Base-by-base conservation (phyloP, 495 filamentous ascomycete species). In the Staphylotrichum longicolle region DNA sequence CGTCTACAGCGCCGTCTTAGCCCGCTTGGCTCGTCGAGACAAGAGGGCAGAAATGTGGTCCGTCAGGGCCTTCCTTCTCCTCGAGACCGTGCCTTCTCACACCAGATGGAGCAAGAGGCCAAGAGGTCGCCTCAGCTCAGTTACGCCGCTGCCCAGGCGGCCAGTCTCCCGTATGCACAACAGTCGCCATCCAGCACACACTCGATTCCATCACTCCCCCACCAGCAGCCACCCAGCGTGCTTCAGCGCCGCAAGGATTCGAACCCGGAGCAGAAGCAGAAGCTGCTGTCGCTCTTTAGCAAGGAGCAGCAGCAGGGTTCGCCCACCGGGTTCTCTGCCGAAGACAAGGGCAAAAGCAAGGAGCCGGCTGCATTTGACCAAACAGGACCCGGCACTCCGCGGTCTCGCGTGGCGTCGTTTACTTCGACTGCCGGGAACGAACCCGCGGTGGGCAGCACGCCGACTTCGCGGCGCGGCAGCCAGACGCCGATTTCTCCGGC, bases 271-370 rank as follows among this genome's bases (percentile, higher is more conserved):
- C 90, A 94, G 58, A 85, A 80, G 64, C 85, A 87, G 41, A 77
- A 83, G 9, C 75, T 93, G 10, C 80, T 92, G 11, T 88, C 85
- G 7, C 80, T 93, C 7, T 91, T 93, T 64, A 82, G 83, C n/a
- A 90, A 89, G 65, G 54, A 42, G 46, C 39, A 52, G 30, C 54
- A 9, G 2, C 68, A 81, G 44, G 67, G 69, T 37, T 74, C 70
- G 62, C 76, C 67, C 8, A 62, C 68, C 27, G 66, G 63, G 9
- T 66, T 63, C 52, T 51, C 77, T 15, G 73, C 79, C 14, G 80
- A 77, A 61, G 81, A 85, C 7, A 77, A 85, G 46, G 63, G 64
- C 47, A 74, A 74, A 66, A 68, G 68, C 15, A 74, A 72, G 62
- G 74, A 76, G 15, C 41, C 63, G 1, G 57, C 57, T 7, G 10